Evolutionary conservation across 495 filamentous ascomycete genomes (phyloP), one percentile per base, ranked within the genome.

Genomic region (Penicillium chermesinum): DNA sequence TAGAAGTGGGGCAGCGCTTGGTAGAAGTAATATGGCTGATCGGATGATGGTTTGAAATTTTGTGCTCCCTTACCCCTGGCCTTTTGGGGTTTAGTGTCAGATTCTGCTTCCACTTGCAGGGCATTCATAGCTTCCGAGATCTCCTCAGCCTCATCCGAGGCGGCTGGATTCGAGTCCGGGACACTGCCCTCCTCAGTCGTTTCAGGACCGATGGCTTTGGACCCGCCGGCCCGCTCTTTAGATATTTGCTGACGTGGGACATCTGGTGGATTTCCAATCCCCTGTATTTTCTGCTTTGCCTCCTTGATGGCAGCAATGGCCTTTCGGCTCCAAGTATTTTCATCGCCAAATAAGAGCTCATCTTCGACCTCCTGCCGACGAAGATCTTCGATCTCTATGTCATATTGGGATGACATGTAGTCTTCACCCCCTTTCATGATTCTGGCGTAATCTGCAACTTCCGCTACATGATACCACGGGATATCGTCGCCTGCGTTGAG

Each of bases 381-480:
- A 22, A 98, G 69, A 10, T 88, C 80, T 36, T 80, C 72, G 14
- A 95, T 84, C 57, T 97, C 93, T 7, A 70, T 56, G 46, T 90
- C 80, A 61, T 83, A 91, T 63, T 96, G 85, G 41, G 79, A 71
- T 14, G 66, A 57, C 86, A 98, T 90, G 56, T 97, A 97, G 13
- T 86, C 81, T 62, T 88, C 85, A 3, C 86, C 89, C 10, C 91
- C 93, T 66, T 88, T 95, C 87, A 98, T 96, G 38, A 98, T 83
- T 40, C 93, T 79, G 39, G 90, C 89, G 70, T 96, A 97, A 62
- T 98, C 93, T 59, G 89, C 79, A 15, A 96, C 89, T 54, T 95
- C 93, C 2, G 89, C 90, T 25, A 87, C 88, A 69, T 91, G 87
- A 57, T 94, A 86, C 93, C 93, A 97, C 0, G 93, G 93, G 27